phyloP scores from a whole-genome alignment of 495 filamentous ascomycete species.

The Hypoxylon crocopeplum region DNA sequence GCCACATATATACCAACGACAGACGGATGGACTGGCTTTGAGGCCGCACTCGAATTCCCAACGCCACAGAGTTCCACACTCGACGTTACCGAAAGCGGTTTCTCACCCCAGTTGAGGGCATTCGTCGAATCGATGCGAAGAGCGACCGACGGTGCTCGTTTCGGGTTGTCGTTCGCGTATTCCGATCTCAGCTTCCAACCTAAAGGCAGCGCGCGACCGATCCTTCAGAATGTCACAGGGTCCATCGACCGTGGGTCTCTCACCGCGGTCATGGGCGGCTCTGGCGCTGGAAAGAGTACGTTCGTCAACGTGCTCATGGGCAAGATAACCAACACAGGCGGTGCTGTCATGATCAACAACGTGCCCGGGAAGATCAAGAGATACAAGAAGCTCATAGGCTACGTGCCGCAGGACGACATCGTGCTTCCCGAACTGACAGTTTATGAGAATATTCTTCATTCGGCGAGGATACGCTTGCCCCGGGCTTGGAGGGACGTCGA shows the following conservation, averaged over 20 bases:
- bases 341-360: conserved; percentile 56
- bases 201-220: conserved; percentile 47
- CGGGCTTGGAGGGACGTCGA: conserved; percentile 47
- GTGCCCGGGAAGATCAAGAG: conserved; percentile 51
- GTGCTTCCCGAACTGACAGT: conserved; percentile 59
- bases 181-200: conserved; percentile 54
- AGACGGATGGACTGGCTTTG: conserved; percentile 46
- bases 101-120: conserved; percentile 46
- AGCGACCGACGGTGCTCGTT: conserved; percentile 54
- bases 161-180: conserved; percentile 61
- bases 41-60: conserved; percentile 44
- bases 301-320: conserved; percentile 64
- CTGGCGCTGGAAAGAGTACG: conserved; percentile 57
- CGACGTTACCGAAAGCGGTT: conserved; percentile 38
- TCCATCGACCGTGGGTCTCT: conserved; percentile 57
- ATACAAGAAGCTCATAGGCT: conserved; percentile 63
- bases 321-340: conserved; percentile 51
- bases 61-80: conserved; percentile 20
- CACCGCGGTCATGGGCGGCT: conserved; percentile 59
- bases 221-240: conserved; percentile 58
- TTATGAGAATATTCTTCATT: conserved; percentile 60
- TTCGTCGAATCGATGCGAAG: conserved; percentile 60
- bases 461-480: conserved; percentile 57
- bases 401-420: conserved; percentile 61
- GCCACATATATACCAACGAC: conserved; percentile 38